Conservation (phyloP, 257 asterid species). For the Oldenlandia corymbosa region DNA sequence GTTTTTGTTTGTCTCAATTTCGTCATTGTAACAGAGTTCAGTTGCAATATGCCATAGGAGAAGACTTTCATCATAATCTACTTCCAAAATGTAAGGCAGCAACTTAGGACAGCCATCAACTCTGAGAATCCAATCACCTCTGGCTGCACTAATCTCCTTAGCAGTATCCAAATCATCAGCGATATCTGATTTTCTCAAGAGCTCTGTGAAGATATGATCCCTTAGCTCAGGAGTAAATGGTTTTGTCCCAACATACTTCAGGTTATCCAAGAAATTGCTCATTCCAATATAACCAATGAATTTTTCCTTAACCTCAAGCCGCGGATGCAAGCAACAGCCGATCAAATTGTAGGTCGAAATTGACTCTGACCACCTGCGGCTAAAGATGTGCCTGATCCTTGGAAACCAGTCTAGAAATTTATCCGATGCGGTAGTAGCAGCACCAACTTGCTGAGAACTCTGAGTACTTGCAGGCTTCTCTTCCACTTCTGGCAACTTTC, state of each 20-base stretch:
- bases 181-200: slow-evolving; percentile 23
- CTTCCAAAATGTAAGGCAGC: slow-evolving; percentile 17
- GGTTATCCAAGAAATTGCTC: slow-evolving; percentile 11
- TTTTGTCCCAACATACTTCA: slow-evolving; percentile 12
- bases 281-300: slow-evolving; percentile 24
- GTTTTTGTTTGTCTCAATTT: not conserved
- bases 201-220: slow-evolving; percentile 32
- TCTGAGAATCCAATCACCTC: slow-evolving; percentile 43
- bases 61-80: slow-evolving; percentile 48
- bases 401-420: not conserved
- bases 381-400: slow-evolving; percentile 2
- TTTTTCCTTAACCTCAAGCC: slow-evolving; percentile 15
- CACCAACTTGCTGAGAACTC: not conserved
- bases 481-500: slow-evolving; percentile 28
- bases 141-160: slow-evolving; percentile 38
- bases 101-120: slow-evolving; percentile 15
- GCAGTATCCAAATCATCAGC: slow-evolving; percentile 34
- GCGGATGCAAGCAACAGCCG: slow-evolving; percentile 22
- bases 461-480: not conserved
- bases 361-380: slow-evolving; percentile 39
- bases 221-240: slow-evolving; percentile 21
- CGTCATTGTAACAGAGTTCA: slow-evolving; percentile 37
- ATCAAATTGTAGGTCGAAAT: slow-evolving; percentile 33
- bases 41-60: slow-evolving; percentile 58
- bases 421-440: not conserved